Evolutionary conservation across 108 stramenopile genomes (phyloP).

Genomic region (Halocafeteria seosinensis): DNA sequence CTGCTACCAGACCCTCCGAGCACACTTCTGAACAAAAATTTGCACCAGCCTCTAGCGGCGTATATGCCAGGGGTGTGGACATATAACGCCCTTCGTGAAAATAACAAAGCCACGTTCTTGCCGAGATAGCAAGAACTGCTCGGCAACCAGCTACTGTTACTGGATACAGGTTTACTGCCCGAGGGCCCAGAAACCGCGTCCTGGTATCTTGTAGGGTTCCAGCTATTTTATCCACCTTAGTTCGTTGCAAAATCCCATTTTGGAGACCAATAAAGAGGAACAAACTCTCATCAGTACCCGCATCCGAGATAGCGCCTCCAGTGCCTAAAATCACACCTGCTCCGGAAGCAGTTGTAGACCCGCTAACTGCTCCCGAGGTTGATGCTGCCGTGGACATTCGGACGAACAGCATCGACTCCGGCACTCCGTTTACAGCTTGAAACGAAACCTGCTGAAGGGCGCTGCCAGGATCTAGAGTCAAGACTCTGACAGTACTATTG

Average conservation of each 20-base stretch:
- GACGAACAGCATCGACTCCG: constrained; percentile 31
- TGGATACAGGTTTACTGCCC: constrained; percentile 66
- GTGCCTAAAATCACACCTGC: too few relatives aligned
- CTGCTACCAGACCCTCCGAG: constrained; percentile 81
- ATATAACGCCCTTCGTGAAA: constrained; percentile 15
- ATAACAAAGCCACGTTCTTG: constrained; percentile 61
- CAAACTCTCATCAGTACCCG: too few relatives aligned
- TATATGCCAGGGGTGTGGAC: constrained; percentile 74
- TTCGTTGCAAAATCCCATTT: constrained; percentile 64
- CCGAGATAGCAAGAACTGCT: constrained; percentile 64
- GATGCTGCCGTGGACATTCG: constrained; percentile 13
- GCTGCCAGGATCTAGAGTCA: constrained; percentile 57
- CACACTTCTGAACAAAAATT: constrained; percentile 67
- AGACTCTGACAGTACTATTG: constrained; percentile 61
- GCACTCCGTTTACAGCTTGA: constrained; percentile 41
- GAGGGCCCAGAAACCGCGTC: constrained; percentile 72
- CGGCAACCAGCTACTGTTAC: constrained; percentile 46
- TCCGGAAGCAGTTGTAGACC: too few relatives aligned
- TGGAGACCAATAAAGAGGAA: constrained; percentile 64
- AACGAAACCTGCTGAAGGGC: constrained; percentile 35
- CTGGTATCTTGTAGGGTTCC: constrained; percentile 68
- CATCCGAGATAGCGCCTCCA: too few relatives aligned
- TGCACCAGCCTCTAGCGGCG: constrained; percentile 69
- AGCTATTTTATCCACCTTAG: constrained; percentile 60
- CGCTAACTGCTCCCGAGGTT: too few relatives aligned